phyloP scores from a whole-genome alignment of 2,329 filamentous ascomycete genomes.

The Cladophialophora psammophila region DNA sequence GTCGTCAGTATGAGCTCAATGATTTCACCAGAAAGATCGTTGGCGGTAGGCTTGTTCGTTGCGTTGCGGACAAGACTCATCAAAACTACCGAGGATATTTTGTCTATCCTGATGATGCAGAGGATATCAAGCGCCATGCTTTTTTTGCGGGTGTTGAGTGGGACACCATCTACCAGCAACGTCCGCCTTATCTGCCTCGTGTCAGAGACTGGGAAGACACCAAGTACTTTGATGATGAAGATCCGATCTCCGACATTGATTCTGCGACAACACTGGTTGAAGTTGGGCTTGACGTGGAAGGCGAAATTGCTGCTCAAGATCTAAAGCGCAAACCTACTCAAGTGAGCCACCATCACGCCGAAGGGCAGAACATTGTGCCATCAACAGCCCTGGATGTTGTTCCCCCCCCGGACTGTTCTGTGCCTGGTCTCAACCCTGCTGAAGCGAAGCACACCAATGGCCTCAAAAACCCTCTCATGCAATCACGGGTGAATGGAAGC shows the following conservation, averaged over 20 bases:
- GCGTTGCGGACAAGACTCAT: slow-evolving; percentile 44
- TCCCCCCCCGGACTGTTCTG: slow-evolving; percentile 11
- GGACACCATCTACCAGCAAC: slow-evolving; percentile 73
- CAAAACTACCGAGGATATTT: slow-evolving; percentile 62
- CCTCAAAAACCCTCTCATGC: slow-evolving; percentile 29
- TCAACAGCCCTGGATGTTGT: slow-evolving; percentile 30
- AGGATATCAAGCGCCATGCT: slow-evolving; percentile 86
- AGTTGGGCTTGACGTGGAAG: slow-evolving; percentile 49
- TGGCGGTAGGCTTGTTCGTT: slow-evolving; percentile 35
- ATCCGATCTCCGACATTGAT: slow-evolving; percentile 70
- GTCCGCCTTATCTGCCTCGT: slow-evolving; percentile 80
- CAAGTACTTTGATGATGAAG: slow-evolving; percentile 88
- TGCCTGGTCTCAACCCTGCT: background rate
- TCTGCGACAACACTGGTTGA: slow-evolving; percentile 50
- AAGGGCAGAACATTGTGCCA: slow-evolving; percentile 40
- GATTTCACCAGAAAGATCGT: slow-evolving; percentile 54
- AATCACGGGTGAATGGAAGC: background rate
- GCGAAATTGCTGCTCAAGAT: slow-evolving; percentile 13
- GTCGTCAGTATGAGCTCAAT: slow-evolving; percentile 73
- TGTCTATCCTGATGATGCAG: slow-evolving; percentile 83
- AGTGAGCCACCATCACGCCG: slow-evolving; percentile 38
- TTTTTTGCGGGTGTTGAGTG: slow-evolving; percentile 85
- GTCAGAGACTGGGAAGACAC: slow-evolving; percentile 75
- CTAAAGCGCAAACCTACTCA: slow-evolving; percentile 14
- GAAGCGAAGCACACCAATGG: slow-evolving; percentile 10